Base-by-base conservation (phyloP, 2,329 filamentous ascomycete genomes). In the Rhynchosporium agropyri region DNA sequence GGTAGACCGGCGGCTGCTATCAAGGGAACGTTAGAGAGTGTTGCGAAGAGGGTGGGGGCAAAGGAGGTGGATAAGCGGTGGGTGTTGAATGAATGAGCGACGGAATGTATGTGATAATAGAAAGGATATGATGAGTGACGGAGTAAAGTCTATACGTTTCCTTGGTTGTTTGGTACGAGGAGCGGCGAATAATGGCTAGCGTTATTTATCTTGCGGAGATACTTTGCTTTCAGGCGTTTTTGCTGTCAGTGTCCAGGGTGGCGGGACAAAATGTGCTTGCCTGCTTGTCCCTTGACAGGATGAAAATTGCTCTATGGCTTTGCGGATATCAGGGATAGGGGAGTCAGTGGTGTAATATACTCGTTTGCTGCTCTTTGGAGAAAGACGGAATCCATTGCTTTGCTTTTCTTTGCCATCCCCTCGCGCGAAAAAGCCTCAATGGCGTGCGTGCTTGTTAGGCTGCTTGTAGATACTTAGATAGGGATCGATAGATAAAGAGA, bases 1-100 rank as follows among this genome's bases (percentile, higher is more conserved):
- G 87, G 87, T 65, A 82, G 88, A 51, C 84, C 88, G 1, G 91
- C 88, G 70, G 84, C 86, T 26, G 84, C 86, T 29, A 86, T 96
- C 69, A 89, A 86, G 71, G 83, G 86, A 59, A 93, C 90, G 0
- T 77, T 95, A 26, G 86, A 86, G 64, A 77, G 77, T 9, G 79
- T 90, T 58, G 91, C 91, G 9, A 81, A 83, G 49, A 82, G 88
- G 46, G 81, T 51, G 43, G 49, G 49, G 12, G 53, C 86, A 60
- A 87, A 82, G 65, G 81, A 80, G 71, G 63, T 40, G 4, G 71
- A 73, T 49, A 73, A 72, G 62, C 57, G 66, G 20, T 73, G 72
- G 72, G 65, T 70, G 6, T 46, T 67, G 3, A 26, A 62, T 33
- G 62, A 62, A 40, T 58, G 36, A 36, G 33, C 33, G 29, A 38